Base-by-base conservation (phyloP, 176 grass and related monocot genomes). In the Aegilops tauschii region DNA sequence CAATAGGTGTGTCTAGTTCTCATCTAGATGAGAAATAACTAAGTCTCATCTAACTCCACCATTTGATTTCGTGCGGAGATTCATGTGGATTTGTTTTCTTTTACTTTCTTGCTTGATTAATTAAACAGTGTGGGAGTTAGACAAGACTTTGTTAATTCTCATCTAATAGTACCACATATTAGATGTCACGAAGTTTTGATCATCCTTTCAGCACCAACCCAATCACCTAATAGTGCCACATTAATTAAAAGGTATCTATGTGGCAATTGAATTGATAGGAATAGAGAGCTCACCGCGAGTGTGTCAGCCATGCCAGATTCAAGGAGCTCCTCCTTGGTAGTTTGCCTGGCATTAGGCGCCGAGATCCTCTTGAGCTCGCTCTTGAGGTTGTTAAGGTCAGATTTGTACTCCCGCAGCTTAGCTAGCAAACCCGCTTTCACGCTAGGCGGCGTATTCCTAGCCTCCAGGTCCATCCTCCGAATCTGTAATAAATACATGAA, bases 381-480 rank as follows among this genome's bases (percentile, higher is more conserved):
- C 86, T 98, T 98, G 76, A 94, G 65, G 76, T 92, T 92, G 82
- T 83, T 95, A 49, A 98, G 89, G 80, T 98, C 93, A 25, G 96
- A 95, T 80, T 98, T 98, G 73, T 98, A 95, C 66, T 98, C 93
- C 82, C 95, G 90, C 83, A 98, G 69, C 77, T 98, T 98, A 12
- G 87, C 91, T 61, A 98, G 91, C 77, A 95, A 89, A 83, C 89
- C 91, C 0, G 91, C 93, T 69, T 93, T 98, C 65, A 93, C 82
- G 37, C 91, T 98, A 0, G 95, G 95, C 59, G 92, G 95, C 79
- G 92, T 73, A 77, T 89, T 98, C 92, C 93, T 95, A 0, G 93
- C 95, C 91, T 98, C 95, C 52, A 95, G 77, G 87, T 98, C 95
- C 93, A 98, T 98, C 88, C 92, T 98, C 30, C 93, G 81, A 85